Evolutionary conservation across 257 asterid species (phyloP).

Genomic region (Leptodermis oblonga): DNA sequence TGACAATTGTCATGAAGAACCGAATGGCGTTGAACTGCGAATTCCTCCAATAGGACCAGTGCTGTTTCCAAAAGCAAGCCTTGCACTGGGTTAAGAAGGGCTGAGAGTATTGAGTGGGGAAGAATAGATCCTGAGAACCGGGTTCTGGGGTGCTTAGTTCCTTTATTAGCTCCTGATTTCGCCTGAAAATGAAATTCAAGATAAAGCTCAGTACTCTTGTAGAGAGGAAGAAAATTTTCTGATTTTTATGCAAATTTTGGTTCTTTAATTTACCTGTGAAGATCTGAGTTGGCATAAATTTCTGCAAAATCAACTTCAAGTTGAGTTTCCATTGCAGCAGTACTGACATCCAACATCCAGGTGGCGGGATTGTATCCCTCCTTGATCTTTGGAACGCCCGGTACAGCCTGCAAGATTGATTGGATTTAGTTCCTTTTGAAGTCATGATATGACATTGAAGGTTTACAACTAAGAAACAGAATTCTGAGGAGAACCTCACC

Average conservation of each 20-base stretch:
- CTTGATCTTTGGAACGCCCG: constrained; percentile 59
- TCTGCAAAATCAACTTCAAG: constrained; percentile 68
- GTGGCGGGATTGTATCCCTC: constrained; percentile 87
- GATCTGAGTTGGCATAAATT: constrained; percentile 55
- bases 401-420: constrained; percentile 41
- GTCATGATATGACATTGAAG: not conserved
- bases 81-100: constrained; percentile 59
- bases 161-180: constrained; percentile 39
- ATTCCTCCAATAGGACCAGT: constrained; percentile 71
- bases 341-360: constrained; percentile 80
- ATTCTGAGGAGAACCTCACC: constrained; percentile 25
- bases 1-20: constrained; percentile 43
- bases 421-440: no score
- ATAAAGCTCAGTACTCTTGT: not conserved
- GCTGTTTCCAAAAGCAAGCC: constrained; percentile 64
- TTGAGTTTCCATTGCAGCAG: constrained; percentile 55
- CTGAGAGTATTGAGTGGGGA: constrained; percentile 52
- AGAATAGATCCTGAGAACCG: constrained; percentile 38
- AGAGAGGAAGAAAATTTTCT: not conserved
- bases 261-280: constrained; percentile 37
- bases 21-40: constrained; percentile 62
- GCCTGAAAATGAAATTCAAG: constrained; percentile 28
- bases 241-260: not conserved
- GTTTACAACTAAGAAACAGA: not conserved
- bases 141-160: constrained; percentile 48